Conservation (phyloP, 106 monocot genomes). For the Phalaenopsis aphrodite region DNA sequence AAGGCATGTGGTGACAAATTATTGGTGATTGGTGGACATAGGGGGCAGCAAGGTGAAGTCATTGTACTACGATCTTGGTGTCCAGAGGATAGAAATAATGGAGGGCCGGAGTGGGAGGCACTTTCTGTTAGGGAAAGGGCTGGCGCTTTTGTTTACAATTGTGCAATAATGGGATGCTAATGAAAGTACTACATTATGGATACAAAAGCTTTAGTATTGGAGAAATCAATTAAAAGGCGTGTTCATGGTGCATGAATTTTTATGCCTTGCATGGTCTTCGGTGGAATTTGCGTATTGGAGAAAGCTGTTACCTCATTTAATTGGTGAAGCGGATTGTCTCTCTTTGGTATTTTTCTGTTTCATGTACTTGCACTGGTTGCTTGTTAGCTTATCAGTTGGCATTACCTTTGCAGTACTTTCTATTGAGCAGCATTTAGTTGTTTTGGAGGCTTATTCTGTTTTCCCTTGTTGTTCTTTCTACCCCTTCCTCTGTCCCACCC, state of each 20-base stretch:
- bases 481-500: too few relatives aligned
- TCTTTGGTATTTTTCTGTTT: constrained; percentile 1
- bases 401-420: background rate
- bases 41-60: constrained; percentile 57
- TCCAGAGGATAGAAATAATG: constrained; percentile 43
- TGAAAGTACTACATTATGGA: background rate
- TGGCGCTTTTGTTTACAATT: constrained; percentile 80
- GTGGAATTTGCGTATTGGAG: too few relatives aligned
- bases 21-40: constrained; percentile 67
- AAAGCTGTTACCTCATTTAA: background rate
- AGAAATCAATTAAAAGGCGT: background rate
- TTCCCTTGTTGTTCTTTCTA: background rate
- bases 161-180: constrained; percentile 91
- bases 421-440: background rate
- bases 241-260: background rate
- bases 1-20: constrained; percentile 69
- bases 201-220: constrained; percentile 2
- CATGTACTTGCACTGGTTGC: background rate
- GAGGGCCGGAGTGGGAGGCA: constrained; percentile 56
- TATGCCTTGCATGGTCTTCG: background rate
- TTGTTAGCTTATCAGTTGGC: background rate
- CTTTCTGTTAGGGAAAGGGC: constrained; percentile 57
- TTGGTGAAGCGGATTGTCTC: background rate
- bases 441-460: background rate
- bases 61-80: constrained; percentile 63